phyloP scores from a whole-genome alignment of 352 stramenopile genomes.

The Globisporangium orthogonon region DNA sequence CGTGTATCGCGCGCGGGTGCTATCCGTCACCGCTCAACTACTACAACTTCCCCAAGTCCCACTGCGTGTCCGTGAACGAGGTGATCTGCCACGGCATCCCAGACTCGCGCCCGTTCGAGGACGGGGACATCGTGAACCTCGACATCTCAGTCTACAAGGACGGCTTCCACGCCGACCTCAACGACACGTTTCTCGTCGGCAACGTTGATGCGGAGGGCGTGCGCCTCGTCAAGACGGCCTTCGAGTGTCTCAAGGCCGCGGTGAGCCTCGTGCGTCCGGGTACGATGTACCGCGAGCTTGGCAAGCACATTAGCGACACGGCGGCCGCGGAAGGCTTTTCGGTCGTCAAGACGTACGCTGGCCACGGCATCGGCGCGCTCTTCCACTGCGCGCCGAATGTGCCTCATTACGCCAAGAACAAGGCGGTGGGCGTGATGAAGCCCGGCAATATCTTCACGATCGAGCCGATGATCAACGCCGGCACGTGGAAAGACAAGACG shows the following conservation, averaged over 20 bases:
- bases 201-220: conserved; percentile 92
- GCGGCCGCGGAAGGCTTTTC: conserved; percentile 86
- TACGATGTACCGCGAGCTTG: conserved; percentile 95
- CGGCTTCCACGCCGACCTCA: conserved; percentile 97
- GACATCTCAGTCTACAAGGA: conserved; percentile 97
- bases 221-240: conserved; percentile 92
- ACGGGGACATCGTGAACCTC: conserved; percentile 98
- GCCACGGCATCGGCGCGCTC: conserved; percentile 95
- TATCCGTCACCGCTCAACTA: conserved; percentile 99
- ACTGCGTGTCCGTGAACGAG: conserved; percentile 90
- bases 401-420: conserved; percentile 98
- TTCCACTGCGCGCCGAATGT: conserved; percentile 98
- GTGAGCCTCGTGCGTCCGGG: conserved; percentile 91
- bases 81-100: conserved; percentile 98
- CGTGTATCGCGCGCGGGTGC: conserved; percentile 85
- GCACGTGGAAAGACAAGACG: conserved; percentile 82
- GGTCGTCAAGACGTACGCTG: conserved; percentile 97
- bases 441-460: conserved; percentile 98
- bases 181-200: conserved; percentile 97
- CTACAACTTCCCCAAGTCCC: conserved; percentile 96
- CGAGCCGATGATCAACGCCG: conserved; percentile 99
- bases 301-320: conserved; percentile 89
- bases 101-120: conserved; percentile 91
- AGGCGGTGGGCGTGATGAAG: conserved; percentile 96
- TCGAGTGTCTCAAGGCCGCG: conserved; percentile 88